These are phyloP conservation scores for Xylaria sp. DNA, from an alignment of 2,329 filamentous ascomycete genomes.

Conservation along the genomic window DNA sequence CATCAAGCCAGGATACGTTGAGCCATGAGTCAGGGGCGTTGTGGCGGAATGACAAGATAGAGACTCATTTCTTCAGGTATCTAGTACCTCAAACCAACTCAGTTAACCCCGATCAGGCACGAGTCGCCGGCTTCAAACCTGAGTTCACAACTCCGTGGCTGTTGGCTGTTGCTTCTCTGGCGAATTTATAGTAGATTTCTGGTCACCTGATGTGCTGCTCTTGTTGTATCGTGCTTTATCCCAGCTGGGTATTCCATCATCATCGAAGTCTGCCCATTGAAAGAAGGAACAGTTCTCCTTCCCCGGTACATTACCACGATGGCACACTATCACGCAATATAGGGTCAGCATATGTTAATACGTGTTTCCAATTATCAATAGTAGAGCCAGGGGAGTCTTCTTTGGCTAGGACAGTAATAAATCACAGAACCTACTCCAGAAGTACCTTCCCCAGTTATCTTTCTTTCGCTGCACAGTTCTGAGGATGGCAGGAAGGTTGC, in stretches of 20 bases:
- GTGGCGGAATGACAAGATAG: background rate
- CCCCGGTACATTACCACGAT: slow-evolving; percentile 76
- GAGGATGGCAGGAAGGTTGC: slow-evolving; percentile 73
- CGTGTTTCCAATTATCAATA: background rate
- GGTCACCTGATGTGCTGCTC: background rate
- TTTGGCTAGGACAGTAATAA: background rate
- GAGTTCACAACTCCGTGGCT: slow-evolving; percentile 1
- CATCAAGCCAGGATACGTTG: slow-evolving; percentile 50
- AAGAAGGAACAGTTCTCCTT: slow-evolving; percentile 80
- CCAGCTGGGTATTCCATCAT: slow-evolving; percentile 84
- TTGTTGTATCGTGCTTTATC: slow-evolving; percentile 46
- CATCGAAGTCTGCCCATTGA: slow-evolving; percentile 85
- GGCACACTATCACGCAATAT: slow-evolving; percentile 67
- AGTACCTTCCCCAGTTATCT: slow-evolving; percentile 81
- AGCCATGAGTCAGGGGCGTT: slow-evolving; percentile 31
- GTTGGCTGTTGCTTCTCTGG: background rate
- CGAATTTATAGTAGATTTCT: background rate
- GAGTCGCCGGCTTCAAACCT: background rate
- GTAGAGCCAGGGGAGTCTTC: background rate
- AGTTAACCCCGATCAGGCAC: background rate
- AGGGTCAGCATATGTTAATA: slow-evolving; percentile 14
- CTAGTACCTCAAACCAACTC: slow-evolving; percentile 9
- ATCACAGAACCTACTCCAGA: slow-evolving; percentile 69
- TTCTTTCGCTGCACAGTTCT: slow-evolving; percentile 82
- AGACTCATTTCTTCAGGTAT: background rate